Conservation (phyloP, 306 rosid species). For the Phaseolus lunatus region DNA sequence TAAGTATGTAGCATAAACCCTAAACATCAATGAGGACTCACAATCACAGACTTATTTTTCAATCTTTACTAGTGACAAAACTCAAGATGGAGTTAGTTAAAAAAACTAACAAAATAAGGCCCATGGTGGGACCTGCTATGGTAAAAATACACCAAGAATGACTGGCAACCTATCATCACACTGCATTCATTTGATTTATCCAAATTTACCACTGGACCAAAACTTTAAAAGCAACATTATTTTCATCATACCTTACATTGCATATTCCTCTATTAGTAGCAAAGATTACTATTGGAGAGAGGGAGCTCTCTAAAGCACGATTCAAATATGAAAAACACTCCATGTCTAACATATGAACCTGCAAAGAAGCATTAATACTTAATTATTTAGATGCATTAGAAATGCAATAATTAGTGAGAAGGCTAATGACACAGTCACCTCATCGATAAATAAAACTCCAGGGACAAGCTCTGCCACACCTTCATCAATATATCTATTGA, state of each 20-base stretch:
- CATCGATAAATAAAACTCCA: conserved; percentile 91
- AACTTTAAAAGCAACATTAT: background rate
- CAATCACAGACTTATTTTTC: background rate
- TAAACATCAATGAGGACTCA: background rate
- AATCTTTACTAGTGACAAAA: background rate
- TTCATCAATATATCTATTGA: conserved; percentile 90
- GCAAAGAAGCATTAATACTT: conserved; percentile 39
- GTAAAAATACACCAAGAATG: conserved; percentile 8
- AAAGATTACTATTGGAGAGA: conserved; percentile 94
- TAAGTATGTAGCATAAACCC: background rate
- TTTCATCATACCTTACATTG: conserved; percentile 79
- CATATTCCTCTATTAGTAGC: conserved; percentile 99
- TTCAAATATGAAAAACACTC: conserved; percentile 95
- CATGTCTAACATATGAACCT: conserved; percentile 99
- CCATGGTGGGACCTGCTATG: background rate
- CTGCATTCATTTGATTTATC: conserved; percentile 36
- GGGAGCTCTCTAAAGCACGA: conserved; percentile 95
- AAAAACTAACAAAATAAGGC: conserved; percentile 16
- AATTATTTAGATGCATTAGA: conserved; percentile 23
- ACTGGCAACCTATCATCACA: background rate
- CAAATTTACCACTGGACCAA: conserved; percentile 17
- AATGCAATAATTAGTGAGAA: conserved; percentile 19
- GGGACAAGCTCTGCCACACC: conserved; percentile 99
- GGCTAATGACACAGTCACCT: conserved; percentile 50
- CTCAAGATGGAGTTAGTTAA: background rate